Base-by-base conservation (phyloP, 2,329 filamentous ascomycete species). In the Dactylellina drechsleri region DNA sequence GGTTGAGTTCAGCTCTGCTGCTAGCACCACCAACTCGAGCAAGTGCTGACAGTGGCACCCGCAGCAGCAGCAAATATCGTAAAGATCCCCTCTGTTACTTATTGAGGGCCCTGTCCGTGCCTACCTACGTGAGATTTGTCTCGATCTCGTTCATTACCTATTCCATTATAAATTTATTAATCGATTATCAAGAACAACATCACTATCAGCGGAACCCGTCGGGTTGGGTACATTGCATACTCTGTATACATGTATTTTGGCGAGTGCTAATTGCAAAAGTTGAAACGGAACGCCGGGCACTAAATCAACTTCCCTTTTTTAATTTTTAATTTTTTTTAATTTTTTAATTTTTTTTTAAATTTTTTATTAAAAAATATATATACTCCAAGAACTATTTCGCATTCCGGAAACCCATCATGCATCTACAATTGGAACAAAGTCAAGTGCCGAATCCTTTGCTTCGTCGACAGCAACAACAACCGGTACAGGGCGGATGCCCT, bases 31-130 rank as follows among this genome's bases (percentile, higher is more conserved):
- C 64, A 62, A 43, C 52, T 64, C 28, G 58, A 68, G 70, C 52
- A 74, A 67, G 71, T 75, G 71, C 70, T 74, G 70, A 68, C 71
- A 56, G 31, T 47, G 7, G 2, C 18, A 18, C 31, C 5, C 31
- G 36, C 23, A 28, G 15, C 47, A 47, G 16, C 45, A 8, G n/a
- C 36, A 18, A 18, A 47, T 66, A 75, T 67, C 64, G 50, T 43
- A 28, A 50, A 66, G 54, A 56, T 70, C 40, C 49, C 49, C 59
- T 70, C 57, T 50, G 41, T 57, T 62, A 62, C 57, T 49, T 70
- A 62, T 62, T 61, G 49, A 57, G 49, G 57, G 31, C 31, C 57
- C 36, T 57, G 26, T 41, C 56, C 49, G 20, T 36, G 65, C 66
- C 52, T 18, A 62, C 58, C 43, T n/a, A 12, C 3, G 47, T 8